These are phyloP conservation scores for Ophiocordyceps camponoti-saundersi DNA, from an alignment of 2,329 filamentous ascomycete species.

Conservation along the genomic window DNA sequence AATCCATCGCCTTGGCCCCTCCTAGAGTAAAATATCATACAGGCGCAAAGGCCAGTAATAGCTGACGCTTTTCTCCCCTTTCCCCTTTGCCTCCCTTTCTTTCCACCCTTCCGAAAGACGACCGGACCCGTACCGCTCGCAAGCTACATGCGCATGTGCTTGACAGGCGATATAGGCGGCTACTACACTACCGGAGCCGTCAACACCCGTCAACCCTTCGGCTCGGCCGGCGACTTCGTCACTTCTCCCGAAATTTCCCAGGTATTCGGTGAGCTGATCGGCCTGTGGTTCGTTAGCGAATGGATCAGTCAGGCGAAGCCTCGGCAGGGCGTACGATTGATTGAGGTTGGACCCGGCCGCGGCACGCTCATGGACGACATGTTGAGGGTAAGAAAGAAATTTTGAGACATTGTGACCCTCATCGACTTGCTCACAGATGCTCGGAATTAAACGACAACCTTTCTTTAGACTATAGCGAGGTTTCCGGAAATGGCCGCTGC, in stretches of 20 bases:
- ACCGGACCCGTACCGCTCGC: conserved; percentile 87
- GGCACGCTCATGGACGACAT: conserved; percentile 97
- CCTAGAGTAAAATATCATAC: not conserved
- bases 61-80: not conserved
- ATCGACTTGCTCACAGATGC: not conserved
- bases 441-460: conserved; percentile 1
- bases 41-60: not conserved
- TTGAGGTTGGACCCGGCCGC: conserved; percentile 86
- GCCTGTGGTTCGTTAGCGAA: conserved; percentile 89
- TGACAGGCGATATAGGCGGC: conserved; percentile 77
- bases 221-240: conserved; percentile 85
- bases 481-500: conserved; percentile 64
- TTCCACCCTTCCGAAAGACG: conserved; percentile 18
- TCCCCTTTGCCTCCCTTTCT: too few relatives aligned
- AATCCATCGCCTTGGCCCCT: conserved; percentile 1
- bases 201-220: conserved; percentile 69
- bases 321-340: conserved; percentile 61
- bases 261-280: conserved; percentile 86
- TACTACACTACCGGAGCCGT: conserved; percentile 70
- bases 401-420: conserved; percentile 1
- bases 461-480: conserved; percentile 54
- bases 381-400: conserved; percentile 46
- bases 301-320: conserved; percentile 83
- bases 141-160: conserved; percentile 95
- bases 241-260: conserved; percentile 97